Percentiles rank a stretch among this genome's conserved stretches.
Evolutionary conservation across 805 yeast species (phyloP).

Genomic region (Sugiyamaella qingdaonensis): DNA sequence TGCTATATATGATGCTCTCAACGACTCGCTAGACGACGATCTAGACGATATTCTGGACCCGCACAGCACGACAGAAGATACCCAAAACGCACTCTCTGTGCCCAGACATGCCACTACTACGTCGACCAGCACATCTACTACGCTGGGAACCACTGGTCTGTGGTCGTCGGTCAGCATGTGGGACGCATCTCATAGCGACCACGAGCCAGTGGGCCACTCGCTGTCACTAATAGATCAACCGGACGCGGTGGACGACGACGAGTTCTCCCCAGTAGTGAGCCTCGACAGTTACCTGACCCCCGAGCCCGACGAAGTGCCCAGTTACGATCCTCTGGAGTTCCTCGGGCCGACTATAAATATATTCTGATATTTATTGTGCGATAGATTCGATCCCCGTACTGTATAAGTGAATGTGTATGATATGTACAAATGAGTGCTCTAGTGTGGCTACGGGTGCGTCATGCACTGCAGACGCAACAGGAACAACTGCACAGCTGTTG

Average conservation of each 20-base stretch:
- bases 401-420: background rate
- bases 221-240: constrained; percentile 6
- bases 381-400: background rate
- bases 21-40: too few species aligned
- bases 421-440: background rate
- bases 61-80: too few species aligned
- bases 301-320: constrained; percentile 15
- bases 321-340: constrained; percentile 22
- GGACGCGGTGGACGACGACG: background rate
- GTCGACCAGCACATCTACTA: too few species aligned
- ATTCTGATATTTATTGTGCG: constrained; percentile 7
- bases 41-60: too few species aligned
- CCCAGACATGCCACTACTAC: too few species aligned
- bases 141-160: background rate
- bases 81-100: too few species aligned
- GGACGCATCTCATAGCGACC: constrained; percentile 2
- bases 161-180: background rate
- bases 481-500: too few species aligned
- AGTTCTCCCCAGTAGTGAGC: constrained; percentile 9
- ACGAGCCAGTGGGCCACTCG: background rate
- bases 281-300: constrained; percentile 25
- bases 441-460: background rate
- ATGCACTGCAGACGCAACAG: background rate
- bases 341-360: constrained; percentile 22
- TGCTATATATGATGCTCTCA: too few species aligned